Evolutionary conservation across 805 yeast species (phyloP).

Genomic region (Candida koratica): DNA sequence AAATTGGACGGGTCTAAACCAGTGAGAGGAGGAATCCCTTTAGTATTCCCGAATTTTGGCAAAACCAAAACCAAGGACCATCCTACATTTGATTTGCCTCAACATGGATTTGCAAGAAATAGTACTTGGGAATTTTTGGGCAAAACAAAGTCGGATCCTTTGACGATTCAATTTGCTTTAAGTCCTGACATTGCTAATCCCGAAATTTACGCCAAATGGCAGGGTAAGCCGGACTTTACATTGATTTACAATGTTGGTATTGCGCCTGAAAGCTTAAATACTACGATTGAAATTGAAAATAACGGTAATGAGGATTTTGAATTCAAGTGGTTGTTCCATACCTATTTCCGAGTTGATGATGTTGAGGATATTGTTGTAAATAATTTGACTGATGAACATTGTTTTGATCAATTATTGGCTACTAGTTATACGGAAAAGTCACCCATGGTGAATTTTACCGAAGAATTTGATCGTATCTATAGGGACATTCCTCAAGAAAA

Average conservation of each 20-base stretch:
- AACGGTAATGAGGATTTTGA: constrained; percentile 62
- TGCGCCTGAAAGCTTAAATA: constrained; percentile 53
- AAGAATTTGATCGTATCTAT: constrained; percentile 85
- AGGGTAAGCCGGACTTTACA: constrained; percentile 61
- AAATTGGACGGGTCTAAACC: constrained; percentile 88
- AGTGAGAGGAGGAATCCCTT: constrained; percentile 95
- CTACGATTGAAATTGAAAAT: constrained; percentile 74
- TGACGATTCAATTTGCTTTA: constrained; percentile 81
- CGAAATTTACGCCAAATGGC: constrained; percentile 59
- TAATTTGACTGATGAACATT: constrained; percentile 68
- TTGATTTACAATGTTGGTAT: constrained; percentile 67
- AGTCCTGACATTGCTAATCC: constrained; percentile 77
- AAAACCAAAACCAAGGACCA: constrained; percentile 48
- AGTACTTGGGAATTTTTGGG: constrained; percentile 94
- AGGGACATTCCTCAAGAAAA: constrained; percentile 53
- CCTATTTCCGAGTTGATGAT: constrained; percentile 73
- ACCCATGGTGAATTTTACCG: constrained; percentile 69
- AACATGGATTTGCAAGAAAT: constrained; percentile 94
- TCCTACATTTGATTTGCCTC: constrained; percentile 72
- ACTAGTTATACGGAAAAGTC: constrained; percentile 63
- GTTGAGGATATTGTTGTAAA: constrained; percentile 73
- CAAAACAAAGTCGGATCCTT: constrained; percentile 66
- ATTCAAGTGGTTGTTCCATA: constrained; percentile 94
- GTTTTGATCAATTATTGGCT: constrained; percentile 71
- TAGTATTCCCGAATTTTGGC: constrained; percentile 94